A percentile compares a stretch with the other conserved stretches of the same genome.
These are phyloP conservation scores for Juglanconis sp. DNA, from an alignment of 2,329 filamentous ascomycete species.

Conservation along the genomic window DNA sequence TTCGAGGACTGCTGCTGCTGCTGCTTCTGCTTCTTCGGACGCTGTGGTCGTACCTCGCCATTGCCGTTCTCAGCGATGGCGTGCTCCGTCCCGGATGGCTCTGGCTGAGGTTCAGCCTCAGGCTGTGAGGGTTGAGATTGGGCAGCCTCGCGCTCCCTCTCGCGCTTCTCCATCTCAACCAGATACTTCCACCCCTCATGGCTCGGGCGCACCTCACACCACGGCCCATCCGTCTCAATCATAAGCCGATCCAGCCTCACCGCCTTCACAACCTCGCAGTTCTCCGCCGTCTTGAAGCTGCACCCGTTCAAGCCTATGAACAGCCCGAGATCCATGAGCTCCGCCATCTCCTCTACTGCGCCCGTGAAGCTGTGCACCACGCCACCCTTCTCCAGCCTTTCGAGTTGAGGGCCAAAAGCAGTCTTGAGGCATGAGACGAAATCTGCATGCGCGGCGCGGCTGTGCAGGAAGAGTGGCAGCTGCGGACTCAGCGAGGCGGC, in stretches of 20 bases:
- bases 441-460: slow-evolving; percentile 79
- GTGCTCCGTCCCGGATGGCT: background rate
- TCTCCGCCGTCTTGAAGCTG: slow-evolving; percentile 90
- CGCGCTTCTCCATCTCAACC: slow-evolving; percentile 37
- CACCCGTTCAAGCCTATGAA: slow-evolving; percentile 97
- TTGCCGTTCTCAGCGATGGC: slow-evolving; percentile 5
- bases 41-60: slow-evolving; percentile 8
- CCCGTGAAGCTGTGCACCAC: slow-evolving; percentile 97
- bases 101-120: background rate
- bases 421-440: slow-evolving; percentile 70
- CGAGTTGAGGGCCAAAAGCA: slow-evolving; percentile 55
- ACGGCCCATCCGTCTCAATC: slow-evolving; percentile 95
- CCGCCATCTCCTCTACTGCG: slow-evolving; percentile 76
- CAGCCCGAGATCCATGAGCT: slow-evolving; percentile 75
- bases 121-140: slow-evolving; percentile 15
- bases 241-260: slow-evolving; percentile 79
- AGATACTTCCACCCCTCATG: slow-evolving; percentile 79
- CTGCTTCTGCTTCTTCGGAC: slow-evolving; percentile 25
- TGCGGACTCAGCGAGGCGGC: slow-evolving; percentile 67
- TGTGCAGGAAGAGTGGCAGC: slow-evolving; percentile 88
- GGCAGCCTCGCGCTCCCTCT: slow-evolving; percentile 22
- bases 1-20: slow-evolving; percentile 27
- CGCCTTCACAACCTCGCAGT: slow-evolving; percentile 76
- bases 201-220: slow-evolving; percentile 89
- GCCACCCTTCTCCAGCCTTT: slow-evolving; percentile 68